phyloP scores from a whole-genome alignment of 345 rosid species.

The Combretum micranthum region DNA sequence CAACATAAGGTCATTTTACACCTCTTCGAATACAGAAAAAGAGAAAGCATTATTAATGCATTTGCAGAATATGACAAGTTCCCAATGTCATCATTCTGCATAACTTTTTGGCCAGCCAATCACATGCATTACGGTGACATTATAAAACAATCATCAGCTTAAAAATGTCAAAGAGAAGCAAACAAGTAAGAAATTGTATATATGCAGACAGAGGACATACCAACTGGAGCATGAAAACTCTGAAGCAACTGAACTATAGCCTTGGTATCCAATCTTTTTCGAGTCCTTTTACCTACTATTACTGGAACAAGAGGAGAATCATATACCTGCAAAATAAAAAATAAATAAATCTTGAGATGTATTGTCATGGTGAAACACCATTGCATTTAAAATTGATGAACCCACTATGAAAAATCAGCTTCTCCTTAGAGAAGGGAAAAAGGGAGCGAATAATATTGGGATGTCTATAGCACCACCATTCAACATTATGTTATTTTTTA shows the following conservation, averaged over 20 bases:
- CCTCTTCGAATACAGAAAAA: not conserved
- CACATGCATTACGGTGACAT: too few species aligned
- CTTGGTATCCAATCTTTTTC: constrained; percentile 76
- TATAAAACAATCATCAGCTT: too few species aligned
- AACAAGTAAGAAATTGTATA: not conserved
- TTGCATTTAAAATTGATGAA: too few species aligned
- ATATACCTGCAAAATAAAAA: constrained; percentile 44
- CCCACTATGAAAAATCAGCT: too few species aligned
- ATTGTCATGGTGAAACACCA: not conserved
- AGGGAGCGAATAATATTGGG: too few species aligned
- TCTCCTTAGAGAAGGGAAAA: too few species aligned
- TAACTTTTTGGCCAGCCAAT: too few species aligned
- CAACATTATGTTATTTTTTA: too few species aligned
- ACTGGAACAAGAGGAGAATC: constrained; percentile 72
- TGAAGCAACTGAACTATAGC: constrained; percentile 66
- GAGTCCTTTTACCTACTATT: constrained; percentile 52
- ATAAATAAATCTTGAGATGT: not conserved
- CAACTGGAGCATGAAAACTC: constrained; percentile 58
- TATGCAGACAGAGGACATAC: constrained; percentile 21
- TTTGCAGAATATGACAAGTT: not conserved
- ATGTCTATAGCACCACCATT: too few species aligned
- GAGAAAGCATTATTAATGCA: too few species aligned
- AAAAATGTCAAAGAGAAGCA: not conserved
- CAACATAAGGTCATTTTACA: constrained; percentile 4
- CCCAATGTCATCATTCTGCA: not conserved